Evolutionary conservation across 139 green algal species (phyloP).

Genomic region (Chlorella vulgaris): DNA sequence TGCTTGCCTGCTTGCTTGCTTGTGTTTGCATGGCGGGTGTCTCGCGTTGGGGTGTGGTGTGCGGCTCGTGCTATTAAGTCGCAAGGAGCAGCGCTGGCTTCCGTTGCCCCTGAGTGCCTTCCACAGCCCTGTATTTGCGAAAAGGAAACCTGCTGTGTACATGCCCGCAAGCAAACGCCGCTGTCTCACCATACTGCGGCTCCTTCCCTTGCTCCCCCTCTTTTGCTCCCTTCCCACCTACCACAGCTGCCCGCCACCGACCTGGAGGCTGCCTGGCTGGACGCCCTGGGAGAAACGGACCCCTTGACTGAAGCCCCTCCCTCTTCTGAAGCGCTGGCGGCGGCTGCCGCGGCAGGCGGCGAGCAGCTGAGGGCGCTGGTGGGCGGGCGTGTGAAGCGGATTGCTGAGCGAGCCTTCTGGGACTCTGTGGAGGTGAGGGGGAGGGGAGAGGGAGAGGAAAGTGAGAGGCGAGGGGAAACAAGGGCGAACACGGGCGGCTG

Average conservation of each 20-base stretch:
- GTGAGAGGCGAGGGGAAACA: neutral
- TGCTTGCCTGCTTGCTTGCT: no score
- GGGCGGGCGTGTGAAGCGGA: constrained; percentile 46
- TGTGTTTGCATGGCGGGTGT: no score
- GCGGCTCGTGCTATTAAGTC: no score
- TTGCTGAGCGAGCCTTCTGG: constrained; percentile 83
- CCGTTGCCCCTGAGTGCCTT: no score
- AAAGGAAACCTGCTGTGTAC: no score
- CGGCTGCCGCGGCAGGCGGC: neutral
- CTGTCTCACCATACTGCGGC: no score
- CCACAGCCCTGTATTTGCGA: no score
- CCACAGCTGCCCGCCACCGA: constrained; percentile 56
- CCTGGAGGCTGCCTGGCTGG: constrained; percentile 59
- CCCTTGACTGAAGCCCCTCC: constrained; percentile 15
- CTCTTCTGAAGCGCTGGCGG: neutral
- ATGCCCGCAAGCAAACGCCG: no score
- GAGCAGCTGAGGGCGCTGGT: constrained; percentile 38
- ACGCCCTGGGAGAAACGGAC: constrained; percentile 40
- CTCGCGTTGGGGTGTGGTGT: no score
- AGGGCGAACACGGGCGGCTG: no score
- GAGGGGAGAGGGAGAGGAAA: neutral
- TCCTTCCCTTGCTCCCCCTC: neutral
- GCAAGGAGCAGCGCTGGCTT: no score
- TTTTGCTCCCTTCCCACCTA: neutral
- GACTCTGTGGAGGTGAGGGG: constrained; percentile 45